A percentile compares a stretch with the other conserved stretches of the same genome.
These are phyloP conservation scores for Colletotrichum simmondsii DNA, from an alignment of 2,329 filamentous ascomycete species.

Conservation along the genomic window DNA sequence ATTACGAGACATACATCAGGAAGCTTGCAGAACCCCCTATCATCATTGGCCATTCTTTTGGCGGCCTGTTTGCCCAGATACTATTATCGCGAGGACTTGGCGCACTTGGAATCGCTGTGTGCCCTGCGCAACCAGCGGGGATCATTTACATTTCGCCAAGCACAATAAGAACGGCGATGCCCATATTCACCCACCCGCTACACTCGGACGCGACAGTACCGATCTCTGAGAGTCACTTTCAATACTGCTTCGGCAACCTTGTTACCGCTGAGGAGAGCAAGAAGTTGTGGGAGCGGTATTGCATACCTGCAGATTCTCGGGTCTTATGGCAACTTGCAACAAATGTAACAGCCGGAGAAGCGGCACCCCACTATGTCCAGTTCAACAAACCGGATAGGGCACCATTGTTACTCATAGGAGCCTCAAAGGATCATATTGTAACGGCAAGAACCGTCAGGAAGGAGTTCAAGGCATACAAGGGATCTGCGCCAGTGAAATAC, in stretches of 20 bases:
- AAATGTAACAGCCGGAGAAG: slow-evolving; percentile 15
- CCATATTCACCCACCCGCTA: slow-evolving; percentile 36
- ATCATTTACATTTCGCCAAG: slow-evolving; percentile 33
- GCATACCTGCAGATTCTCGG: slow-evolving; percentile 36
- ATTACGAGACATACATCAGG: slow-evolving; percentile 37
- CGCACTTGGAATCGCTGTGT: slow-evolving; percentile 33
- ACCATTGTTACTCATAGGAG: slow-evolving; percentile 34
- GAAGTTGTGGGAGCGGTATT: slow-evolving; percentile 35
- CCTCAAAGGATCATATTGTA: slow-evolving; percentile 37
- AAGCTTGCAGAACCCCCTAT: slow-evolving; percentile 36
- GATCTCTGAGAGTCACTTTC: slow-evolving; percentile 36
- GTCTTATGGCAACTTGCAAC: slow-evolving; percentile 38
- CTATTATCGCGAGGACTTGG: slow-evolving; percentile 36
- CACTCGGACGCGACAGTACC: slow-evolving; percentile 32
- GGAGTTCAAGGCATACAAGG: slow-evolving; percentile 35
- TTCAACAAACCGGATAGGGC: slow-evolving; percentile 29
- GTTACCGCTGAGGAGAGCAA: slow-evolving; percentile 30
- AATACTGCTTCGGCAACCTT: slow-evolving; percentile 38
- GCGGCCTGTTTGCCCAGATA: slow-evolving; percentile 38
- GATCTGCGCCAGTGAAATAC: slow-evolving; percentile 32
- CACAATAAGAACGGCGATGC: slow-evolving; percentile 34
- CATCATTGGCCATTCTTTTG: slow-evolving; percentile 39
- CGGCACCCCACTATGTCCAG: slow-evolving; percentile 28
- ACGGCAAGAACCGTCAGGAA: slow-evolving; percentile 33
- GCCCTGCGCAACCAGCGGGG: slow-evolving; percentile 36